A percentile compares a stretch with the other conserved stretches of the same genome.
These are phyloP conservation scores for Lasiosphaeriaceae sp. DNA, from an alignment of 495 filamentous ascomycete species.

Conservation along the genomic window DNA sequence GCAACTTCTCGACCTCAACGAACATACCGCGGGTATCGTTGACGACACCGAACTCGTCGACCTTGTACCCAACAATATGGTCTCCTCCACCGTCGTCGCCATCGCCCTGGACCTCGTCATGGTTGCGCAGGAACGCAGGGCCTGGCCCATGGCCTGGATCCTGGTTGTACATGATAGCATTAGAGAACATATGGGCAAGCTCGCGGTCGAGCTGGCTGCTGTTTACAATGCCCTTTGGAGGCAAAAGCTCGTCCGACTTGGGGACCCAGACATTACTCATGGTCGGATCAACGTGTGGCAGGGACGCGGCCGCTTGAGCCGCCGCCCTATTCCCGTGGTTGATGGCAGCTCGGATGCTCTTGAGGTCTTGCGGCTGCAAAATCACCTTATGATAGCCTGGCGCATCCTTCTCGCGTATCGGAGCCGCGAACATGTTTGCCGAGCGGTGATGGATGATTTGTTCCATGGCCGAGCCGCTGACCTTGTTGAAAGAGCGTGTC, in stretches of 20 bases:
- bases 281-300: constrained; percentile 42
- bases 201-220: constrained; percentile 92
- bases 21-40: constrained; percentile 81
- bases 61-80: constrained; percentile 47
- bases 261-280: constrained; percentile 59
- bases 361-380: constrained; percentile 82
- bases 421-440: constrained; percentile 80
- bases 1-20: constrained; percentile 63
- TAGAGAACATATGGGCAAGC: constrained; percentile 94
- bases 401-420: constrained; percentile 78
- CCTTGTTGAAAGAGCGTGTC: constrained; percentile 73
- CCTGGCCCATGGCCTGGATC: constrained; percentile 66
- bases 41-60: constrained; percentile 76
- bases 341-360: constrained; percentile 76
- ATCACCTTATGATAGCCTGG: constrained; percentile 87
- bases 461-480: constrained; percentile 74
- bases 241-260: constrained; percentile 68
- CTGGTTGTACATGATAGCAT: constrained; percentile 96
- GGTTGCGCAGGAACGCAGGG: constrained; percentile 46
- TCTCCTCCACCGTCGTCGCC: constrained; percentile 32
- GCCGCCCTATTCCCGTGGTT: constrained; percentile 73
- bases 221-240: constrained; percentile 90
- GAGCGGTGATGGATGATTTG: constrained; percentile 81
- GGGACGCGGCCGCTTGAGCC: constrained; percentile 52
- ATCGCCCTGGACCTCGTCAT: constrained; percentile 24